These are phyloP conservation scores for Chamaecyparis obtusa DNA, from an alignment of 75 land plant genomes.

Conservation along the genomic window DNA sequence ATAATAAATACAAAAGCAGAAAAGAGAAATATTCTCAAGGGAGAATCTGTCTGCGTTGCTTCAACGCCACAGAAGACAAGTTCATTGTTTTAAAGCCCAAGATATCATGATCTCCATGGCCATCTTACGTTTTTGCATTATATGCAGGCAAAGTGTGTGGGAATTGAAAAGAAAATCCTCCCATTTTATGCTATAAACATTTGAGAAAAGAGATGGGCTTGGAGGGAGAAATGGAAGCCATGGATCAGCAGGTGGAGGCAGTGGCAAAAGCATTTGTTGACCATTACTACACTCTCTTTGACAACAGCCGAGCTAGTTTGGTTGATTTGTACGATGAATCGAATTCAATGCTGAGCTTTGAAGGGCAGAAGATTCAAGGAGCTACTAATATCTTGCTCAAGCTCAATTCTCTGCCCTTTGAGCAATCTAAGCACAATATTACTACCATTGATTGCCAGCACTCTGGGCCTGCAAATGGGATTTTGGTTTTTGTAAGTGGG, in stretches of 20 bases:
- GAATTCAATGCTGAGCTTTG: slow-evolving; percentile 61
- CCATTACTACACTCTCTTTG: slow-evolving; percentile 62
- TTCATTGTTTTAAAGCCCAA: neutral
- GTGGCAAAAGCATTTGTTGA: slow-evolving; percentile 63
- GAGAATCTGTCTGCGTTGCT: too few relatives aligned
- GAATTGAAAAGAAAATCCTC: neutral
- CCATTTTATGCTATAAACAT: too few relatives aligned
- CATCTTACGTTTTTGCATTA: neutral
- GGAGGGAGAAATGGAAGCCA: neutral
- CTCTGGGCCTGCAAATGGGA: slow-evolving; percentile 42
- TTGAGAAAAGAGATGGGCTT: neutral
- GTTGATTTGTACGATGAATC: slow-evolving; percentile 39
- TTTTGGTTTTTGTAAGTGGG: slow-evolving; percentile 71
- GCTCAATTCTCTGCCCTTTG: slow-evolving; percentile 52
- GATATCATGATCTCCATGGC: neutral
- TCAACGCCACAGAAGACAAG: too few relatives aligned
- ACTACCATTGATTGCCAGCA: slow-evolving; percentile 69
- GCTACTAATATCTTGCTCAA: slow-evolving; percentile 37
- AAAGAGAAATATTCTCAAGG: too few relatives aligned
- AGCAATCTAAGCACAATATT: slow-evolving; percentile 57
- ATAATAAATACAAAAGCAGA: too few relatives aligned
- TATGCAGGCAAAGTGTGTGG: neutral
- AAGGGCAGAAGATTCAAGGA: slow-evolving; percentile 61
- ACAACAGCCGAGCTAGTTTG: slow-evolving; percentile 37
- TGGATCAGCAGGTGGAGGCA: slow-evolving; percentile 36